A percentile compares a stretch with the other conserved stretches of the same genome.
These are phyloP conservation scores for Linnemannia hyalina DNA, from an alignment of 192 early-diverging fungal species.

Conservation along the genomic window DNA sequence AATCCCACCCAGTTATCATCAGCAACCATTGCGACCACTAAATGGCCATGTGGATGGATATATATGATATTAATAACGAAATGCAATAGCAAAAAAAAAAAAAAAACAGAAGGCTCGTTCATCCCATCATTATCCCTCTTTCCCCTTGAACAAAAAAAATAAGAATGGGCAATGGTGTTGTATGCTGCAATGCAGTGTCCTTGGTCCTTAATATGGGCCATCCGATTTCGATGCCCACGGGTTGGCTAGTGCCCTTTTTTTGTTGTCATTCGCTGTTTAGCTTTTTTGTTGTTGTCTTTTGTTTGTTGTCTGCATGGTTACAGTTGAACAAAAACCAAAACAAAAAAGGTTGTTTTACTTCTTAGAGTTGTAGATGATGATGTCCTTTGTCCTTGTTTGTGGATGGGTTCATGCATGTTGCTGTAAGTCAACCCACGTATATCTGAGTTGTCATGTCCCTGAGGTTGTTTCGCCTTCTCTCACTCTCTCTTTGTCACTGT, in stretches of 20 bases:
- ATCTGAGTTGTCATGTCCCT: not conserved
- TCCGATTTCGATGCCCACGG: not conserved
- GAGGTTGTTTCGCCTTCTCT: not conserved
- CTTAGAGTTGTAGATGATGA: constrained; percentile 37
- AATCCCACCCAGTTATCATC: not conserved
- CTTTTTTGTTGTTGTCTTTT: constrained; percentile 78
- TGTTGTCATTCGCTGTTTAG: constrained; percentile 85
- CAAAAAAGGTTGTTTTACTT: constrained; percentile 62
- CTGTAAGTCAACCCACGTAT: not conserved
- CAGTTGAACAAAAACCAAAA: constrained; percentile 65
- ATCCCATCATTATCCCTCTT: not conserved
- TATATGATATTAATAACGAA: constrained; percentile 4
- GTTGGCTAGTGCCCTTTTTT: not conserved
- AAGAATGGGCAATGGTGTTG: not conserved
- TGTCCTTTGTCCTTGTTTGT: not conserved
- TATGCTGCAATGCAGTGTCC: no score
- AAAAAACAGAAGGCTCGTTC: not conserved
- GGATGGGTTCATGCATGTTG: not conserved
- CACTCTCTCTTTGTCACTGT: not conserved
- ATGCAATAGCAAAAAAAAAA: not conserved
- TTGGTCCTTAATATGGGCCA: constrained; percentile 4
- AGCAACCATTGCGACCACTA: not conserved
- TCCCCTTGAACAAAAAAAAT: not conserved
- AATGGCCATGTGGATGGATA: not conserved
- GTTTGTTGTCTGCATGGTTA: constrained; percentile 69